Evolutionary conservation across 1,284 basidiomycete species (phyloP).

Genomic region (Fistulinella staudtii): DNA sequence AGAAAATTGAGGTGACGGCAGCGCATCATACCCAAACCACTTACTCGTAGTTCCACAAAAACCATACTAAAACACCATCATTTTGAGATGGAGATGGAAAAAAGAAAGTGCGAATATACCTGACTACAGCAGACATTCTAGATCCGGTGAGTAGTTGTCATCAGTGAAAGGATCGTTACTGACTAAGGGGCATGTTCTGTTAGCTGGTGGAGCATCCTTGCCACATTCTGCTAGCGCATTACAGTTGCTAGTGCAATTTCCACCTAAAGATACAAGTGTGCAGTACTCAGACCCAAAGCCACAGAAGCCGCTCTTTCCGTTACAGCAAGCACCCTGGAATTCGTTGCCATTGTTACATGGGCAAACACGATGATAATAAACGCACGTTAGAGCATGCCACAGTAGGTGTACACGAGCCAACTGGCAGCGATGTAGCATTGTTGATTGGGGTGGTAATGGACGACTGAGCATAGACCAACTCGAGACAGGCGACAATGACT

Average conservation of each 20-base stretch:
- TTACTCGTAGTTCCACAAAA: conserved; percentile 3
- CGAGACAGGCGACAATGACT: background rate
- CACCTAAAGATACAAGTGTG: background rate
- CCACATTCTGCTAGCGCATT: conserved; percentile 3
- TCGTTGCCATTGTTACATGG: too few relatives aligned
- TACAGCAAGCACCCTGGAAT: conserved; percentile 1
- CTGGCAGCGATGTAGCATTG: conserved; percentile 3
- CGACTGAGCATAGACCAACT: background rate
- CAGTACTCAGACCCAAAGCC: background rate
- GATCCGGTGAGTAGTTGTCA: background rate
- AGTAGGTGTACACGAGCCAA: conserved; percentile 1
- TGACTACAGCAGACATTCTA: conserved; percentile 3
- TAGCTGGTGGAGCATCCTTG: conserved; percentile 1
- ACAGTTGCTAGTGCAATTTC: conserved; percentile 3
- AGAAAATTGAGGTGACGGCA: background rate
- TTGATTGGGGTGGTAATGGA: conserved; percentile 1
- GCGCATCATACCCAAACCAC: background rate
- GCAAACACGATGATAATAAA: background rate
- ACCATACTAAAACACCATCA: background rate
- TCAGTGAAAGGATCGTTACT: background rate
- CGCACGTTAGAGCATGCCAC: background rate
- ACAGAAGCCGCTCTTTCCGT: conserved; percentile 1
- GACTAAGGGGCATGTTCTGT: conserved; percentile 1
- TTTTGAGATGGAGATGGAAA: background rate
- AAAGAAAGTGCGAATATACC: background rate